Evolutionary conservation across 1,139 yeast species (phyloP), one percentile per base, ranked within the genome.

Genomic region (Lodderomyces metapsilosis): DNA sequence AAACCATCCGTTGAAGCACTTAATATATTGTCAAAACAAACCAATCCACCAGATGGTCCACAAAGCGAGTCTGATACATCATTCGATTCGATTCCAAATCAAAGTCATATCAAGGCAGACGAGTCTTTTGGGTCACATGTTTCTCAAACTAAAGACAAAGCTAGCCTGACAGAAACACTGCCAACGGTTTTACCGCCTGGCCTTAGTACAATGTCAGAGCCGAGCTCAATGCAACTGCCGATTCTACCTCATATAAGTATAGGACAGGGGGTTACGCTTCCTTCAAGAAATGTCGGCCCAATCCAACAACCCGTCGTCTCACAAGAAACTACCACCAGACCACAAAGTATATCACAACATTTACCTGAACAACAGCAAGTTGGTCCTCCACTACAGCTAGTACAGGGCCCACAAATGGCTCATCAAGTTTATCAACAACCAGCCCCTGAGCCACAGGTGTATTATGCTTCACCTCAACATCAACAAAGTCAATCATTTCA

Each of bases 401-500:
- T n/a, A 25, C 30, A 25, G 5, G 15, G 8, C 12, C 16, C 3
- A 7, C 15, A n/a, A n/a, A 25, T 9, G 5, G 15, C 30, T 25
- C 30, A 12, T 5, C 30, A n/a, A 12, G n/a, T n/a, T n/a, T n/a
- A n/a, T n/a, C n/a, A n/a, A n/a, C n/a, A n/a, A n/a, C n/a, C n/a
- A n/a, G n/a, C n/a, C n/a, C n/a, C n/a, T n/a, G n/a, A n/a, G n/a
- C n/a, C n/a, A n/a, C n/a, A n/a, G n/a, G n/a, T n/a, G 12, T 28
- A 28, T 28, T 28, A 28, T 10, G 6, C 7, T 5, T 18, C 35
- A 4, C 10, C 35, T 3, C 35, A 32, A 30, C 30, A 13, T 12
- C 32, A 23, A 11, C 30, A n/a, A 9, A 9, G 18, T 12, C 38
- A 22, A 24, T 30, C 37, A 34, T 24, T n/a, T 15, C 41, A 34